These are phyloP conservation scores for Metrosideros polymorpha DNA, from an alignment of 441 rosid species.

Conservation along the genomic window DNA sequence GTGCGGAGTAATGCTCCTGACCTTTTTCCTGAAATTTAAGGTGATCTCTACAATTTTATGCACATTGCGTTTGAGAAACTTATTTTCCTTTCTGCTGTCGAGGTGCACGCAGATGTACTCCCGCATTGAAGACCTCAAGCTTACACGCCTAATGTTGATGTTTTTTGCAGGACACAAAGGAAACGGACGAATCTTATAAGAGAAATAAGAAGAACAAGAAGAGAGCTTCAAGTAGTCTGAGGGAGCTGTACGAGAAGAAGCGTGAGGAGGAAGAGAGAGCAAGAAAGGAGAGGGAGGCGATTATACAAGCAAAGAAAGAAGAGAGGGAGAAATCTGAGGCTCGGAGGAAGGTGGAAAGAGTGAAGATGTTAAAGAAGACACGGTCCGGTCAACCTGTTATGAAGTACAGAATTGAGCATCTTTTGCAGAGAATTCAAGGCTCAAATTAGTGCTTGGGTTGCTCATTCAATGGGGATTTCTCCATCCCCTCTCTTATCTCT, in stretches of 20 bases:
- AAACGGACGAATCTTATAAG: slow-evolving; percentile 19
- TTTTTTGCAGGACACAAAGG: slow-evolving; percentile 20
- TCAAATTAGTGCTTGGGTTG: slow-evolving; percentile 10
- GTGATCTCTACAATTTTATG: background rate
- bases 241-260: slow-evolving; percentile 55
- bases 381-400: slow-evolving; percentile 77
- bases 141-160: background rate
- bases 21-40: background rate
- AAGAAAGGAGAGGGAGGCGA: slow-evolving; percentile 62
- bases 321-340: slow-evolving; percentile 61
- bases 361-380: slow-evolving; percentile 71
- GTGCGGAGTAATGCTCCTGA: background rate
- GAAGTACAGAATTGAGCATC: slow-evolving; percentile 83
- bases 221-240: slow-evolving; percentile 25
- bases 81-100: background rate
- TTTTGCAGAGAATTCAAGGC: slow-evolving; percentile 59
- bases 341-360: slow-evolving; percentile 49
- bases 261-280: slow-evolving; percentile 59
- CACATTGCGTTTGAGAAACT: background rate
- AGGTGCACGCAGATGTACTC: background rate
- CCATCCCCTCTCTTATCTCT: background rate
- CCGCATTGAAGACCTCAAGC: background rate
- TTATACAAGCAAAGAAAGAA: slow-evolving; percentile 56
- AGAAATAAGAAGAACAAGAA: slow-evolving; percentile 21
- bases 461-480: background rate